These are phyloP conservation scores for Hygrophoropsis aurantiaca DNA, from an alignment of 768 basidiomycete genomes.

Conservation along the genomic window DNA sequence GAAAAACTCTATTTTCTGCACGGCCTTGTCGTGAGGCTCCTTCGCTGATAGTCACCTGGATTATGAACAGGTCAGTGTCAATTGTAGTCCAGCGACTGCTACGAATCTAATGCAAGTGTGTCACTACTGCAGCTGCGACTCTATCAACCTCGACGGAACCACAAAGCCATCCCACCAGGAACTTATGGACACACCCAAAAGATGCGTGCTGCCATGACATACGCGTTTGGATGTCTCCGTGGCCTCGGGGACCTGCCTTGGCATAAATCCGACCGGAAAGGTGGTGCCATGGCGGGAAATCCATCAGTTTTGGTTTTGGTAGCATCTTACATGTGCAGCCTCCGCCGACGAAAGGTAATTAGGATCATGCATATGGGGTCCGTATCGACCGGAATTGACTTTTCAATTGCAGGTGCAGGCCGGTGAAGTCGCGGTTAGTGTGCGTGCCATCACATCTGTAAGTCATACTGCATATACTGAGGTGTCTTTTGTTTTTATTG, in stretches of 20 bases:
- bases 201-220: constrained; percentile 32
- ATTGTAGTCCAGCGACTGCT: constrained; percentile 3
- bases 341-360: constrained; percentile 25
- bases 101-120: neutral
- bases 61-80: too few relatives aligned
- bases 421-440: constrained; percentile 27
- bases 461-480: constrained; percentile 4
- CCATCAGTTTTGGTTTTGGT: constrained; percentile 27
- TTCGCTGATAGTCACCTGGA: constrained; percentile 26
- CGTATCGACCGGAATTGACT: too few relatives aligned
- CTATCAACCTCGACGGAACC: constrained; percentile 22
- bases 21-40: constrained; percentile 15
- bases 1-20: constrained; percentile 16
- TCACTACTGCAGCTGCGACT: constrained; percentile 23
- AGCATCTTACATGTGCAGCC: constrained; percentile 27
- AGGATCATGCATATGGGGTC: too few relatives aligned
- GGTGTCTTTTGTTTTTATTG: too few relatives aligned
- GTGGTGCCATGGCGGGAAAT: constrained; percentile 25
- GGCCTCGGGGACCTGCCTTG: constrained; percentile 27
- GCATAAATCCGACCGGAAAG: constrained; percentile 22
- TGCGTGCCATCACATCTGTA: constrained; percentile 25
- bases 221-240: constrained; percentile 26
- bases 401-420: constrained; percentile 7
- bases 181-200: constrained; percentile 37
- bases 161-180: constrained; percentile 9